Base-by-base conservation (phyloP, 805 yeast species). In the Candida gorgasii region DNA sequence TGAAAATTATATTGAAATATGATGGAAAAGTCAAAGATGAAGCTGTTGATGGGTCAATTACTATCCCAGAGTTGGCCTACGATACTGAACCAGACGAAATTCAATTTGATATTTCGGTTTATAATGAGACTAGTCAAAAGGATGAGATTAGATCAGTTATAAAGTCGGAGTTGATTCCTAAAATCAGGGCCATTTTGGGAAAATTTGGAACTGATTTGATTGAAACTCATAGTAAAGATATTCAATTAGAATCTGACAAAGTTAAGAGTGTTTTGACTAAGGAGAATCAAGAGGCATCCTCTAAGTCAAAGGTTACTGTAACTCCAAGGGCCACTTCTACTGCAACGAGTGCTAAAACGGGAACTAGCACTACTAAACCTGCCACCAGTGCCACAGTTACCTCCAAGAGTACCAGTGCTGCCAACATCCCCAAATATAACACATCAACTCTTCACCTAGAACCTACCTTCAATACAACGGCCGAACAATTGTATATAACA, bases 51-150 rank as follows among this genome's bases (percentile, higher is more conserved):
- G 99, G 99, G 20, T 73, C 84, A 14, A 82, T 93, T 43, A 76
- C 81, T 6, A 67, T 93, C 39, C 99, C 99, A 5, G 99, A 93
- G 62, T 76, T 93, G 46, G 92, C 97, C 5, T 93, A 93, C 64
- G 98, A 93, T 62, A 80, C 95, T 8, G 93, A 84, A 40, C 76
- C 68, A 18, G 90, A 84, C 47, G 97, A 89, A 51, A 85, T 82
- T 55, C 97, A 88, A 62, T 93, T 92, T 59, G 85, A 84, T 39
- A 75, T 89, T 40, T 73, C 84, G 17, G 74, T 89, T 32, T 76
- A 76, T 55, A 76, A 76, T 46, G 84, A 82, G 47, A 68, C 63
- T 47, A 55, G 70, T 17, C 60, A 57, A 11, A 54, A 67, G 18
- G 82, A 79, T 40, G 79, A 78, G 19, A 67, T 83, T 40, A 78